phyloP scores from a whole-genome alignment of 1,139 yeast genomes.

The Sugiyamaella pinicola region DNA sequence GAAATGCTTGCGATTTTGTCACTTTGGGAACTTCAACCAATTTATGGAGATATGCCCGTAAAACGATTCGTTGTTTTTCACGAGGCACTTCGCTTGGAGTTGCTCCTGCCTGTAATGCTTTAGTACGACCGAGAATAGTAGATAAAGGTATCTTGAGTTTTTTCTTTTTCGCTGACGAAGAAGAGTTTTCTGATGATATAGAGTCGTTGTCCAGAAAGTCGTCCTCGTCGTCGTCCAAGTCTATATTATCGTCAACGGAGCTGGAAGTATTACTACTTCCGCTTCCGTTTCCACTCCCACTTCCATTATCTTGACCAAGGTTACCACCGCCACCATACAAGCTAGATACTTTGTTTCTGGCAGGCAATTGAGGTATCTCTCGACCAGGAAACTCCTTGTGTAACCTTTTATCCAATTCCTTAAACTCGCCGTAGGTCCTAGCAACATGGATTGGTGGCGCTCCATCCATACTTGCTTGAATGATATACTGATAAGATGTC shows the following conservation, averaged over 20 bases:
- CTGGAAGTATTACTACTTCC: too few relatives aligned
- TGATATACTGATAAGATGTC: slow-evolving; percentile 36
- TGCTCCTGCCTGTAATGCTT: neutral
- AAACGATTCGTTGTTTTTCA: slow-evolving; percentile 73
- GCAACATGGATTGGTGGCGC: slow-evolving; percentile 53
- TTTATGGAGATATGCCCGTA: slow-evolving; percentile 68
- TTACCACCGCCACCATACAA: slow-evolving; percentile 16
- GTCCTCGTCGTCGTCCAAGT: slow-evolving; percentile 28
- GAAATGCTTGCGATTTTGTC: slow-evolving; percentile 53
- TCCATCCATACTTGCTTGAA: slow-evolving; percentile 39
- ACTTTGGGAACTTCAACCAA: slow-evolving; percentile 59
- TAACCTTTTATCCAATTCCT: slow-evolving; percentile 53
- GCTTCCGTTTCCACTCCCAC: slow-evolving; percentile 2
- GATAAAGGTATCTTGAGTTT: slow-evolving; percentile 2
- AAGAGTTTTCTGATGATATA: slow-evolving; percentile 2
- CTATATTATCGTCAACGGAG: too few relatives aligned
- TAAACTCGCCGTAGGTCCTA: slow-evolving; percentile 69
- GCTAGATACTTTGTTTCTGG: slow-evolving; percentile 46
- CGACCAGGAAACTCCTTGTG: slow-evolving; percentile 68
- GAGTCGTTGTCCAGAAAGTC: slow-evolving; percentile 15
- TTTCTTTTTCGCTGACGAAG: slow-evolving; percentile 13
- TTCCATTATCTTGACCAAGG: neutral
- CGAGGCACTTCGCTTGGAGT: slow-evolving; percentile 36
- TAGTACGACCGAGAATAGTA: neutral
- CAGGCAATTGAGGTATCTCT: slow-evolving; percentile 64